Conservation (phyloP, 179 eudicot species). For the Beta lomatogona region DNA sequence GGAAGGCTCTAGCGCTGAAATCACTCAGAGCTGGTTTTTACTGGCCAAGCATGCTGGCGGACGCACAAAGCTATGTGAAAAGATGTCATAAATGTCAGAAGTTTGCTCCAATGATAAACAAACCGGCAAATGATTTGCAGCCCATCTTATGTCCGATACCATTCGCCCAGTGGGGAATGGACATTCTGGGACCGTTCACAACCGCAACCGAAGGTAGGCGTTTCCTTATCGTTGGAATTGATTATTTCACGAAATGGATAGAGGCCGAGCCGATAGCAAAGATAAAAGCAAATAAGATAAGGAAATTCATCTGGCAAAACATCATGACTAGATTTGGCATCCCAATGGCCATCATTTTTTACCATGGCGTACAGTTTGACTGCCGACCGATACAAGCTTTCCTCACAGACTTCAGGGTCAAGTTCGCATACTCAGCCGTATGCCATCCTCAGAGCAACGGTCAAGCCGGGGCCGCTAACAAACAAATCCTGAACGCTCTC, state of each 20-base stretch:
- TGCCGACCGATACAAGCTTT: neutral
- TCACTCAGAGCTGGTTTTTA: too few relatives aligned
- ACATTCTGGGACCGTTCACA: neutral
- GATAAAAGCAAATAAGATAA: neutral
- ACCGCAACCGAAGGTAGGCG: neutral
- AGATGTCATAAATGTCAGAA: too few relatives aligned
- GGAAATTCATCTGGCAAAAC: neutral
- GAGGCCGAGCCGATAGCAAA: neutral
- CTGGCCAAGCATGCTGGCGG: too few relatives aligned
- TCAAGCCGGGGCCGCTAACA: neutral
- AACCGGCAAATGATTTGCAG: neutral
- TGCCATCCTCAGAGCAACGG: neutral
- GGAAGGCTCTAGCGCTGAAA: too few relatives aligned
- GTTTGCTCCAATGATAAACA: neutral
- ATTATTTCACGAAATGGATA: conserved; percentile 13
- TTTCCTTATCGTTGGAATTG: neutral
- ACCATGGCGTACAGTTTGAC: neutral
- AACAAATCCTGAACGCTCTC: neutral
- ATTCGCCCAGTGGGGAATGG: conserved; percentile 16
- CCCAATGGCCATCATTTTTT: neutral
- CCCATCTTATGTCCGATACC: neutral
- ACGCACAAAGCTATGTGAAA: too few relatives aligned
- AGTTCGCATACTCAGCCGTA: neutral
- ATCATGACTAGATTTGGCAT: neutral
- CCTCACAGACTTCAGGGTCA: neutral